A percentile compares a stretch with the other conserved stretches of the same genome.
Evolutionary conservation across 2,329 filamentous ascomycete genomes (phyloP).

Genomic region (Colletotrichum sp.): DNA sequence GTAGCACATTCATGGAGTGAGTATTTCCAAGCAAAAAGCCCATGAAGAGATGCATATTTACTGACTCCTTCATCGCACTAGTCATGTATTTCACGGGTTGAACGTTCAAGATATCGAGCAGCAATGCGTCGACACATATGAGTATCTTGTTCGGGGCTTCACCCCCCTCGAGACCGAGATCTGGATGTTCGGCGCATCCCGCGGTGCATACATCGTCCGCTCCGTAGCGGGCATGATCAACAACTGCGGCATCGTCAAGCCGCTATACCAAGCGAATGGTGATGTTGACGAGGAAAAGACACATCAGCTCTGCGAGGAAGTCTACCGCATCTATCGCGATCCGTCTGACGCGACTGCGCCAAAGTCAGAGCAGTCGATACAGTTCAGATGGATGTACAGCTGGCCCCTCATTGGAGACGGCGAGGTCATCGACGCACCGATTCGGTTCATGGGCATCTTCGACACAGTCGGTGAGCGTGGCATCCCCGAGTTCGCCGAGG

Average conservation of each 20-base stretch:
- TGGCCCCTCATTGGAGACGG: slow-evolving; percentile 18
- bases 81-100: not conserved
- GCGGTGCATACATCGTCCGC: slow-evolving; percentile 29
- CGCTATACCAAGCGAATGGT: not conserved
- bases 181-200: slow-evolving; percentile 31
- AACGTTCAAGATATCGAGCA: slow-evolving; percentile 11
- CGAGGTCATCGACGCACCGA: slow-evolving; percentile 14
- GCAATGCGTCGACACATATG: slow-evolving; percentile 24
- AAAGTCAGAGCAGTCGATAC: slow-evolving; percentile 15
- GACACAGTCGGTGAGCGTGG: slow-evolving; percentile 27
- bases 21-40: not conserved
- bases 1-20: slow-evolving; percentile 5
- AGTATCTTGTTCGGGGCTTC: slow-evolving; percentile 11
- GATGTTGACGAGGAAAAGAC: slow-evolving; percentile 1
- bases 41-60: not conserved
- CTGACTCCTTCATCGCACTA: not conserved
- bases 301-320: slow-evolving; percentile 21
- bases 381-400: slow-evolving; percentile 20
- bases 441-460: slow-evolving; percentile 28
- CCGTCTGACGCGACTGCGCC: slow-evolving; percentile 21
- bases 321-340: slow-evolving; percentile 28
- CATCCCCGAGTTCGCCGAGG: slow-evolving; percentile 24
- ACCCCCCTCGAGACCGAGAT: slow-evolving; percentile 21
- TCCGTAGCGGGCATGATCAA: slow-evolving; percentile 32
- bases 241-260: slow-evolving; percentile 31